Evolutionary conservation across 148 eudicot genomes (phyloP), one percentile per base, ranked within the genome.

Genomic region (Vaccinium myrtillus): DNA sequence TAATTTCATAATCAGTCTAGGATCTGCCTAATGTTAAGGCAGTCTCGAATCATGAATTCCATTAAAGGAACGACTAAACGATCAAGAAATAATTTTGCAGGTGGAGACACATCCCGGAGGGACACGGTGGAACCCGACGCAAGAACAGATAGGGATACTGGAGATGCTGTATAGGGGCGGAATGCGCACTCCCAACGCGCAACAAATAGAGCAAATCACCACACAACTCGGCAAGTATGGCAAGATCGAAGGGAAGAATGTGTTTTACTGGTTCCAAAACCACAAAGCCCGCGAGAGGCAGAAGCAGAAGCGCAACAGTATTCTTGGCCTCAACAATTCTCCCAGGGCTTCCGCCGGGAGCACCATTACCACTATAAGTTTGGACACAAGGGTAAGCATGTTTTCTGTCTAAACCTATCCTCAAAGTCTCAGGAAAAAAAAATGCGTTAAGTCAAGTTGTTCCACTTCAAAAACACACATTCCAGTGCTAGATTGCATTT

Each of bases 281-380:
- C 98, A 96, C 75, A 96, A 96, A 83, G 99, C 99, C n/a, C 91
- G 99, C 18, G 98, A 94, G 83, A 91, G 99, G 53, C 99, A 96
- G 83, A 96, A 92, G 91, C 94, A 91, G 78, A 96, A 96, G 86
- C 98, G 98, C 70, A 90, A 82, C 77, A 87, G 82, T 71, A 91
- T 90, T 53, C 93, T 90, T 23, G 93, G 91, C 49, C 88, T 91
- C 39, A 83, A 59, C 86, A 87, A 82, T 61, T 82, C 85, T 63
- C 83, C 90, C 4, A 86, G 88, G 36, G 61, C 87, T 58, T 55
- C 84, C 23, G 43, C 89, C 0, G 6, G 90, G 84, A 74, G 85
- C 69, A 27, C 88, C 82, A 56, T 46, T 61, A 54, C 88, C n/a
- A 78, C 91, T 14, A 86, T 94, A 55, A 82, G 86, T 39, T 81